phyloP scores from a whole-genome alignment of 139 green algal genomes.

The Parachlorella kessleri region DNA sequence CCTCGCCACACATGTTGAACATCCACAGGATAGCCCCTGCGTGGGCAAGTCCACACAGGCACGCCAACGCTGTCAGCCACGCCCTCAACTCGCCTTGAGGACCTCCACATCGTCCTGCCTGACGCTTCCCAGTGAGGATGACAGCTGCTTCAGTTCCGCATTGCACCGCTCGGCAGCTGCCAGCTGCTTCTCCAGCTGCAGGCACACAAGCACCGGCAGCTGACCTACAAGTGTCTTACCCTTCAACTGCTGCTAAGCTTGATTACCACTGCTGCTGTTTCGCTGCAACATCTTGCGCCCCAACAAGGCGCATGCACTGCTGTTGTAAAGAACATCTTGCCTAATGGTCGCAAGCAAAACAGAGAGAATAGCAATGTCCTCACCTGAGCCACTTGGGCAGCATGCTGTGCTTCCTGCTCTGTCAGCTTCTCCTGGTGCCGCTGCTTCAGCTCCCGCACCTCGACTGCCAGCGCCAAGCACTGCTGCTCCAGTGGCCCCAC shows the following conservation, averaged over 20 bases:
- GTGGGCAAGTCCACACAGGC: too few relatives aligned
- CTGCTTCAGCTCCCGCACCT: not conserved
- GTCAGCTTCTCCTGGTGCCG: not conserved
- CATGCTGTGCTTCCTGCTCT: not conserved
- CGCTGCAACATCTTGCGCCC: too few relatives aligned
- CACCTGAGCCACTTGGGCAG: not conserved
- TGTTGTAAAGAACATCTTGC: too few relatives aligned
- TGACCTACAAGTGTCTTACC: too few relatives aligned
- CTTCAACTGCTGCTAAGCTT: too few relatives aligned
- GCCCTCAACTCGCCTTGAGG: slow-evolving; percentile 1
- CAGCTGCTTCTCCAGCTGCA: slow-evolving; percentile 11
- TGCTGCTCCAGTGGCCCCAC: slow-evolving; percentile 13
- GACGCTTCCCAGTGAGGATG: not conserved
- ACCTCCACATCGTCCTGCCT: slow-evolving; percentile 18
- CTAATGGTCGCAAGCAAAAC: not conserved
- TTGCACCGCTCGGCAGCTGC: slow-evolving; percentile 15
- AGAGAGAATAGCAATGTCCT: fast-evolving
- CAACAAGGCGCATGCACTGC: too few relatives aligned
- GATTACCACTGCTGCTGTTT: too few relatives aligned
- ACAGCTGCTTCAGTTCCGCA: slow-evolving; percentile 8
- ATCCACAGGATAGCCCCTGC: too few relatives aligned
- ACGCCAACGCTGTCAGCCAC: not conserved
- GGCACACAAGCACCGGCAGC: too few relatives aligned
- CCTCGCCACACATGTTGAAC: too few relatives aligned
- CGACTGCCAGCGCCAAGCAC: not conserved